Percentiles rank a stretch among this genome's conserved stretches.
phyloP scores from a whole-genome alignment of 1,284 basidiomycete genomes.

The Leccinum solheimii region DNA sequence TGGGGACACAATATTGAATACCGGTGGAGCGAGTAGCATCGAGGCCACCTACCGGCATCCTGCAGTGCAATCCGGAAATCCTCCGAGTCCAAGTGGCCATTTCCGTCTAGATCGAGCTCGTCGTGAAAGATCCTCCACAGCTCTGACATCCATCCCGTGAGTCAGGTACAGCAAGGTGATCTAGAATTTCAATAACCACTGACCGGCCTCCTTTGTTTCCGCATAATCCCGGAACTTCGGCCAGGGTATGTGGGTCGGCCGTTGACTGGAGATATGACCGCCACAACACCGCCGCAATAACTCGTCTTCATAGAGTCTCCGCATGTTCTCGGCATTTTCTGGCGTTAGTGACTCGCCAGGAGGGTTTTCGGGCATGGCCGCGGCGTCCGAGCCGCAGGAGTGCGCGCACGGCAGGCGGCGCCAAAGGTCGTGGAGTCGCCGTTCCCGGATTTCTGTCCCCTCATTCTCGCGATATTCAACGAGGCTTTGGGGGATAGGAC shows the following conservation, averaged over 20 bases:
- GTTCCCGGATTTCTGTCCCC: slow-evolving; percentile 59
- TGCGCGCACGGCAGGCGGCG: slow-evolving; percentile 47
- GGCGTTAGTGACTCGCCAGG: slow-evolving; percentile 48
- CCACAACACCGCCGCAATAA: slow-evolving; percentile 60
- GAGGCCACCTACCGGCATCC: slow-evolving; percentile 63
- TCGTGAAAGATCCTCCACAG: slow-evolving; percentile 89
- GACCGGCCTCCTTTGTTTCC: slow-evolving; percentile 75
- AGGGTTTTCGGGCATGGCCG: slow-evolving; percentile 24
- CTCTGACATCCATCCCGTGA: slow-evolving; percentile 49
- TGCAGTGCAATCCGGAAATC: slow-evolving; percentile 72
- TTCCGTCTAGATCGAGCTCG: slow-evolving; percentile 83
- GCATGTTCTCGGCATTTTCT: slow-evolving; percentile 69
- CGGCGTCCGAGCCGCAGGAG: slow-evolving; percentile 29
- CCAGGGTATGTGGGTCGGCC: slow-evolving; percentile 64
- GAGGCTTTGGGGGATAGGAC: slow-evolving; percentile 49
- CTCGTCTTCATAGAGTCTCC: slow-evolving; percentile 77
- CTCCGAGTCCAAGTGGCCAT: slow-evolving; percentile 74
- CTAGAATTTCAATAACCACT: slow-evolving; percentile 34
- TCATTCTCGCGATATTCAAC: slow-evolving; percentile 65
- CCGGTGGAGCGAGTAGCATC: slow-evolving; percentile 20
- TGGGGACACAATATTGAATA: slow-evolving; percentile 33
- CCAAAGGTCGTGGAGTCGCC: slow-evolving; percentile 62
- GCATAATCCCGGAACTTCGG: slow-evolving; percentile 78
- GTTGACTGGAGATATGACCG: slow-evolving; percentile 47
- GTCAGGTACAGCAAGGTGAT: slow-evolving; percentile 14